Evolutionary conservation across 352 stramenopile species (phyloP).

Genomic region (Pythium rishiriense): DNA sequence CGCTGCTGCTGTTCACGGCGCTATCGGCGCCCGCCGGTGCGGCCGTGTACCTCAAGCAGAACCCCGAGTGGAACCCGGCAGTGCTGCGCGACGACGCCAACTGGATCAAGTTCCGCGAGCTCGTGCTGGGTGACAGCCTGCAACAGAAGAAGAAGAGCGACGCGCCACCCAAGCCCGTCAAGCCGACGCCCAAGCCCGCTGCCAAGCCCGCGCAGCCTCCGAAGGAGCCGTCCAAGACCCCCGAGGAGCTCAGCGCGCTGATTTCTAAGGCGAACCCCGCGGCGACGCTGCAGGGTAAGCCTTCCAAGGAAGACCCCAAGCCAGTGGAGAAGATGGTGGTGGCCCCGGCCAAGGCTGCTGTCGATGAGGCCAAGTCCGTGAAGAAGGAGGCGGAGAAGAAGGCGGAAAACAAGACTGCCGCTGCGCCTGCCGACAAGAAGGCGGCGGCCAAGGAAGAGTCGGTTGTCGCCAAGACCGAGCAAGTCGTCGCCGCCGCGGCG

Average conservation of each 20-base stretch:
- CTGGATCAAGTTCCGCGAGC: conserved; percentile 75
- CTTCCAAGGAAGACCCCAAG: conserved; percentile 20
- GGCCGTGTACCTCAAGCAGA: conserved; percentile 73
- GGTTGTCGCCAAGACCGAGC: conserved; percentile 32
- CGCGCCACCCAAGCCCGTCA: background rate
- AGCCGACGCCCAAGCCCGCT: conserved; percentile 2
- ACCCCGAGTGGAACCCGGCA: conserved; percentile 77
- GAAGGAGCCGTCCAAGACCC: conserved; percentile 32
- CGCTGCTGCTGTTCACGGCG: conserved; percentile 46
- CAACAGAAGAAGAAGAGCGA: background rate
- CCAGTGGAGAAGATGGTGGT: conserved; percentile 12
- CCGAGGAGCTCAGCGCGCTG: conserved; percentile 48
- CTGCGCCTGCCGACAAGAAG: conserved; percentile 9
- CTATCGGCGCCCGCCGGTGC: conserved; percentile 52
- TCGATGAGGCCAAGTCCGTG: conserved; percentile 21
- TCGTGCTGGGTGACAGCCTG: conserved; percentile 51
- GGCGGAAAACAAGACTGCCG: conserved; percentile 2
- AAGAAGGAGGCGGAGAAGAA: conserved; percentile 12
- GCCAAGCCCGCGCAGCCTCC: conserved; percentile 19
- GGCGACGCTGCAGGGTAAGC: conserved; percentile 21
- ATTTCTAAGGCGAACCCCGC: conserved; percentile 44
- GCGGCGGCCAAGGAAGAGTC: conserved; percentile 14
- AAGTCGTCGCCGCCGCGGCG: conserved; percentile 26
- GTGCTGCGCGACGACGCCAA: conserved; percentile 55
- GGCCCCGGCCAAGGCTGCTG: conserved; percentile 1